Percentiles rank a stretch among this genome's conserved stretches.
phyloP scores from a whole-genome alignment of 768 basidiomycete genomes.

The Phylloporus rhodoxanthus region DNA sequence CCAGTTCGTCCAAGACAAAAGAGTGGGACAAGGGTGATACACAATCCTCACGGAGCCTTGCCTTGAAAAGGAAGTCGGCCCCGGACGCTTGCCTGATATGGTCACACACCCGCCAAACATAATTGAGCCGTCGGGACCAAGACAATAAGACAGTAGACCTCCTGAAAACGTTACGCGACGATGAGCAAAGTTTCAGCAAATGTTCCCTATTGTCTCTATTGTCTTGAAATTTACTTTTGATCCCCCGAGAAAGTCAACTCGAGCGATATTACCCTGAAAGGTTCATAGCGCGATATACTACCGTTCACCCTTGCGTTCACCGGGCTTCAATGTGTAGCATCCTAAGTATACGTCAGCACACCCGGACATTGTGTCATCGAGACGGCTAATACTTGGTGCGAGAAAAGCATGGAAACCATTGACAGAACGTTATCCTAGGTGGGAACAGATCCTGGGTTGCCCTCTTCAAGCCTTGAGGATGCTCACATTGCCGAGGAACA shows the following conservation, averaged over 20 bases:
- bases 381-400: conserved; percentile 30
- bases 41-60: neutral
- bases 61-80: conserved; percentile 5
- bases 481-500: too few relatives aligned
- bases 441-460: too few relatives aligned
- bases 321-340: conserved; percentile 14
- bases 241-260: conserved; percentile 1
- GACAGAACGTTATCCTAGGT: neutral
- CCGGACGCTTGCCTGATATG: conserved; percentile 4
- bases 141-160: conserved; percentile 29
- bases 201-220: conserved; percentile 25
- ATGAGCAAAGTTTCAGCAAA: conserved; percentile 11
- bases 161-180: conserved; percentile 13
- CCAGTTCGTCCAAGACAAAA: conserved; percentile 30
- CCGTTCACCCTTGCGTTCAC: too few relatives aligned
- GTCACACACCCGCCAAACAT: neutral
- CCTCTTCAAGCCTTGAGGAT: too few relatives aligned
- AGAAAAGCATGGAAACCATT: conserved; percentile 28
- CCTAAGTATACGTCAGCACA: too few relatives aligned
- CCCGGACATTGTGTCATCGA: conserved; percentile 28
- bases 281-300: neutral
- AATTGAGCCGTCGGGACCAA: neutral
- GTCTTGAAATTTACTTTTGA: conserved; percentile 7
- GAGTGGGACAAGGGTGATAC: conserved; percentile 2
- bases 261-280: neutral